A percentile compares a stretch with the other conserved stretches of the same genome.
Conservation (phyloP, 441 rosid genomes). For the Bruguiera hainesii region DNA sequence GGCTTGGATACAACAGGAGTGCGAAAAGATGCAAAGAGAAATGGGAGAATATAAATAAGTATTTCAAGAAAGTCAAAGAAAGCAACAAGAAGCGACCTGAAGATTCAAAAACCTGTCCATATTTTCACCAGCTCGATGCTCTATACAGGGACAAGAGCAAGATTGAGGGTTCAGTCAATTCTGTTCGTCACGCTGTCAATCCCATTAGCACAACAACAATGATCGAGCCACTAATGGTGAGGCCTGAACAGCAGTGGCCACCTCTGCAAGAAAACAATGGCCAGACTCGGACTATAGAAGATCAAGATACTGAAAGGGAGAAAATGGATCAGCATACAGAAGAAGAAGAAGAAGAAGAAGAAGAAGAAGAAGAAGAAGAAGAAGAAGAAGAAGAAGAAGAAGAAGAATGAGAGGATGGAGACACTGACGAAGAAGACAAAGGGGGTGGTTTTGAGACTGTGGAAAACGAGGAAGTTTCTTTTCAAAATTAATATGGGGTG, state of each 20-base stretch:
- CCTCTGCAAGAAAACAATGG: conserved; percentile 28
- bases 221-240: conserved; percentile 44
- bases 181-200: neutral
- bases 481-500: too few species aligned
- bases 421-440: conserved; percentile 34
- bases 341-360: conserved; percentile 23
- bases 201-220: conserved; percentile 28
- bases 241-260: conserved; percentile 75
- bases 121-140: conserved; percentile 71
- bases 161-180: conserved; percentile 8
- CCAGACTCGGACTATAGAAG: conserved; percentile 24
- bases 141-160: conserved; percentile 54
- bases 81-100: conserved; percentile 66
- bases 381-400: conserved; percentile 39
- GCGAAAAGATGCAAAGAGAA: conserved; percentile 92
- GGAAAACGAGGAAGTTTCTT: conserved; percentile 23
- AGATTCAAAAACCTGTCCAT: conserved; percentile 87
- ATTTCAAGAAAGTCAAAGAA: conserved; percentile 87
- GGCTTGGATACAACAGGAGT: conserved; percentile 63
- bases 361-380: conserved; percentile 39
- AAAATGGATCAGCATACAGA: conserved; percentile 29
- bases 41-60: conserved; percentile 97
- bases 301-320: conserved; percentile 33
- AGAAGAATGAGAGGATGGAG: conserved; percentile 9
- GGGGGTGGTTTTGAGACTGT: conserved; percentile 43